These are phyloP conservation scores for Ascochyta clinopodiicola DNA, from an alignment of 2,329 filamentous ascomycete genomes.

Conservation along the genomic window DNA sequence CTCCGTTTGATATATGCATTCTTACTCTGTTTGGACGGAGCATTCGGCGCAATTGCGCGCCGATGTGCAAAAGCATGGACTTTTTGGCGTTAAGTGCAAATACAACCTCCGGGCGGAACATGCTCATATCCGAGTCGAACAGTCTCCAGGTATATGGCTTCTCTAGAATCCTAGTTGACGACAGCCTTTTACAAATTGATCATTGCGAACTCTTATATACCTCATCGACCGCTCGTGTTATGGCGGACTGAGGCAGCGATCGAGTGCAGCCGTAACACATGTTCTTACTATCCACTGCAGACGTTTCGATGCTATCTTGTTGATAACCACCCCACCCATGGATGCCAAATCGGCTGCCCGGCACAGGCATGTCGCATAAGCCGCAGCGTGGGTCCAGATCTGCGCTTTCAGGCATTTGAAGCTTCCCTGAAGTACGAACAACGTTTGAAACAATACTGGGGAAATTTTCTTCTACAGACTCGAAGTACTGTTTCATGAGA, in stretches of 20 bases:
- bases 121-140: background rate
- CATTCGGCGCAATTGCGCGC: background rate
- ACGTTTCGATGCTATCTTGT: conserved; percentile 45
- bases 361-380: conserved; percentile 73
- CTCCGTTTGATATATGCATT: background rate
- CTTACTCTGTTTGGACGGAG: background rate
- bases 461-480: conserved; percentile 82
- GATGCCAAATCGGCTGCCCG: conserved; percentile 67
- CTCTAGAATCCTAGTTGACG: background rate
- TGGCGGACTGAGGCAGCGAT: conserved; percentile 49
- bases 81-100: background rate
- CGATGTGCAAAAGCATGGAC: conserved; percentile 1
- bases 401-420: conserved; percentile 59
- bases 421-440: conserved; percentile 86
- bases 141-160: background rate
- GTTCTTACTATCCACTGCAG: conserved; percentile 24
- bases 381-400: conserved; percentile 58
- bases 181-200: background rate
- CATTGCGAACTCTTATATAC: background rate
- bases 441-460: conserved; percentile 95
- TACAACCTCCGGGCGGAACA: background rate
- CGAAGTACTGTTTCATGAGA: conserved; percentile 88
- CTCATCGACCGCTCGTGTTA: no score
- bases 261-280: conserved; percentile 79
- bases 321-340: conserved; percentile 67